phyloP scores from a whole-genome alignment of 345 rosid species.

The Ricinus communis region DNA sequence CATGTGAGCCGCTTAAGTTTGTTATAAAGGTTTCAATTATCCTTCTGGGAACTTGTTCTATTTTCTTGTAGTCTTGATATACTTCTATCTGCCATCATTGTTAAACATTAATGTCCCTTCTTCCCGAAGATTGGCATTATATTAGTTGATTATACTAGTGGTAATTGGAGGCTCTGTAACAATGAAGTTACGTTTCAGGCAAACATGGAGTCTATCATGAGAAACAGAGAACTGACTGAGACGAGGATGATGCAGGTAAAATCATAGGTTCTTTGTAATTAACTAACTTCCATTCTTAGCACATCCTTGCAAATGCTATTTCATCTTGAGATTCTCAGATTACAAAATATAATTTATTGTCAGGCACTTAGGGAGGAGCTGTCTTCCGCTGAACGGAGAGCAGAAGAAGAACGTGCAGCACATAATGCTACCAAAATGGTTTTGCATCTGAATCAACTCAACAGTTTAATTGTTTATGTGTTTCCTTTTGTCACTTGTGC shows the following conservation, averaged over 20 bases:
- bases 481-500: slow-evolving; percentile 6
- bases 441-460: slow-evolving; percentile 17
- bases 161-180: slow-evolving; percentile 10
- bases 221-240: slow-evolving; percentile 95
- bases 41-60: not conserved
- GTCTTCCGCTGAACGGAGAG: slow-evolving; percentile 84
- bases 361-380: slow-evolving; percentile 98
- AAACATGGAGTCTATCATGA: slow-evolving; percentile 92
- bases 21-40: not conserved
- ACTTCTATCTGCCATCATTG: not conserved
- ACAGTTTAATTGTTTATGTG: slow-evolving; percentile 15
- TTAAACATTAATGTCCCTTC: not conserved
- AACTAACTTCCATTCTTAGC: not conserved
- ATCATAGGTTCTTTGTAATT: slow-evolving; percentile 13
- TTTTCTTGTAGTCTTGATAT: not conserved
- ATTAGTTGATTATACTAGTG: not conserved
- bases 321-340: slow-evolving; percentile 16
- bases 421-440: slow-evolving; percentile 96
- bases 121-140: not conserved
- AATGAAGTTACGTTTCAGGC: slow-evolving; percentile 45
- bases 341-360: slow-evolving; percentile 25
- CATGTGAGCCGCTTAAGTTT: not conserved
- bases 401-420: slow-evolving; percentile 91
- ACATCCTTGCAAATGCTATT: slow-evolving; percentile 13
- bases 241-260: slow-evolving; percentile 99